Conservation (phyloP, 1,284 basidiomycete genomes). For the Ustilago loliicola region DNA sequence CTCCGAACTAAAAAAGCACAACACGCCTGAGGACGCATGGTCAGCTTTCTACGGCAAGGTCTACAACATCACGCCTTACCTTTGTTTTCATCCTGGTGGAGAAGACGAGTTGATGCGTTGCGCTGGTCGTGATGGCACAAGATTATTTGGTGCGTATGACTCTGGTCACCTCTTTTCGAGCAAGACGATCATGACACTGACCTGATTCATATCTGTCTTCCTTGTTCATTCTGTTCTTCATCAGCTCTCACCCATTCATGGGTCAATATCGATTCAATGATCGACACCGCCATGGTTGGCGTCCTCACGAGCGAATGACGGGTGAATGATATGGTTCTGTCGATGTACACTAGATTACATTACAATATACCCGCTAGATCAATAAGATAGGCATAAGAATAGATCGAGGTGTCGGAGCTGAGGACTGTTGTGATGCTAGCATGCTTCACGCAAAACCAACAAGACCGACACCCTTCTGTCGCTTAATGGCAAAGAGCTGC, state of each 20-base stretch:
- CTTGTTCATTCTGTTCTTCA: not conserved
- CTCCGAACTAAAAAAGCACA: constrained; percentile 85
- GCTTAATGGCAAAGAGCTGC: constrained; percentile 56
- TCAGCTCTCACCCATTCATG: constrained; percentile 78
- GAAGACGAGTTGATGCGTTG: constrained; percentile 94
- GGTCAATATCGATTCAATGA: constrained; percentile 94
- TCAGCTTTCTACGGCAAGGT: constrained; percentile 91
- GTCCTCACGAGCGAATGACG: constrained; percentile 74
- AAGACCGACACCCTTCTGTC: constrained; percentile 47
- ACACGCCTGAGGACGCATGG: constrained; percentile 90
- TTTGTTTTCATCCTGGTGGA: constrained; percentile 93
- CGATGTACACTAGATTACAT: constrained; percentile 15
- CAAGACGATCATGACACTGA: not conserved
- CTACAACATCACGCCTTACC: constrained; percentile 94
- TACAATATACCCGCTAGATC: constrained; percentile 18
- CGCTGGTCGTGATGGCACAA: constrained; percentile 92
- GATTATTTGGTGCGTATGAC: constrained; percentile 82
- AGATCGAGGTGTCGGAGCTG: not conserved
- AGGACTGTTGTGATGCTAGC: not conserved
- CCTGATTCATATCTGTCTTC: not conserved
- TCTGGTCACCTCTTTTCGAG: not conserved
- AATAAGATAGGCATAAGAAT: not conserved
- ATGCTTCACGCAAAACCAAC: constrained; percentile 41
- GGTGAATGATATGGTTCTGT: not conserved
- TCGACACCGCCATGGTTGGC: constrained; percentile 90